Evolutionary conservation across 2,329 filamentous ascomycete species (phyloP), one percentile per base, ranked within the genome.

Genomic region (Beauveria asiatica): DNA sequence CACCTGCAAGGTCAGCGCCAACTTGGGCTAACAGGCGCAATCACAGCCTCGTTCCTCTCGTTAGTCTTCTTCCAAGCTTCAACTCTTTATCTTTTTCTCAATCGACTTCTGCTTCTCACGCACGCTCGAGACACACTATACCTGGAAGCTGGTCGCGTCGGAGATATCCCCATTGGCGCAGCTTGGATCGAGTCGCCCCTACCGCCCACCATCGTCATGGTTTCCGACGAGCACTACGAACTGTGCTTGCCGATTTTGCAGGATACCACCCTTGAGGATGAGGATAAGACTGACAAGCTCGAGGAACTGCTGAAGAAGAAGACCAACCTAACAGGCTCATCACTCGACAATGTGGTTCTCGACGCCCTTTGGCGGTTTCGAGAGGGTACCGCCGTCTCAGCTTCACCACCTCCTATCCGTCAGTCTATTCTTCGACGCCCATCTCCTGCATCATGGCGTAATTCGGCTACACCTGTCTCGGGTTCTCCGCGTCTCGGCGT

Each of bases 381-480:
- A 72, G 85, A 86, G 73, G 76, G 82, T 65, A 83, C 86, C 64
- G 84, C 83, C 25, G 79, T 74, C 57, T 79, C 84, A 46, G 82
- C 86, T 62, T 93, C 91, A 45, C 91, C 92, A 66, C 90, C 92
- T 61, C 88, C 92, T 17, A 87, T 92, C 70, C 88, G 93, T 66
- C 90, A 95, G 74, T 93, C 90, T 55, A 88, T 96, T 68, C 87
- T 97, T 68, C 90, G 94, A 66, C 87, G 92, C 62, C 87, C 90
- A 10, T 97, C 94, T 45, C 94, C 94, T 53, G 92, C 94, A 53
- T 92, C 93, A 51, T 97, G 94, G 93, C 91, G 93, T 81, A 70
- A 89, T 64, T 84, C 89, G 44, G 83, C 86, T 10, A 97, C 93
- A 39, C 92, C 93, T 53, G 75, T 92, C 37, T 89, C 85, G 33